These are phyloP conservation scores for Picea sitchensis DNA, from an alignment of 75 land plant genomes.

Conservation along the genomic window DNA sequence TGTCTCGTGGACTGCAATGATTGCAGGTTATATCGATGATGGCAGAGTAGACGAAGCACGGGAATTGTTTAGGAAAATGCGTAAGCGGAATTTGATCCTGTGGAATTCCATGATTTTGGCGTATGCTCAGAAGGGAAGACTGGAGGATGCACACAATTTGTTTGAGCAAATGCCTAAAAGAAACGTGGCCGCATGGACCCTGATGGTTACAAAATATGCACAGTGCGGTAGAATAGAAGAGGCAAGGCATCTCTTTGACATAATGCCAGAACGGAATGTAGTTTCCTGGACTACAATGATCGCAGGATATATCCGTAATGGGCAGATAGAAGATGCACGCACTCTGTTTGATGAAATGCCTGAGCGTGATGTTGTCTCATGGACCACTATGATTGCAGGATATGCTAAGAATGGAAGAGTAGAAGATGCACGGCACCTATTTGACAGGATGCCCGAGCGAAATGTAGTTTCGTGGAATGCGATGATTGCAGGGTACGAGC, in stretches of 20 bases:
- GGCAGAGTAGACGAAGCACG: slow-evolving; percentile 10
- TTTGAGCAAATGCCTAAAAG: slow-evolving; percentile 10
- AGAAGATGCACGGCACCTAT: slow-evolving; percentile 11
- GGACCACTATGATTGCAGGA: slow-evolving; percentile 13
- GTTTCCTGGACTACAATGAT: slow-evolving; percentile 23
- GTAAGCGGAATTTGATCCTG: slow-evolving; percentile 14
- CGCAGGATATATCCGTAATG: not conserved
- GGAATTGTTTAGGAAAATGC: slow-evolving; percentile 13
- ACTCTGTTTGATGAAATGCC: slow-evolving; percentile 20
- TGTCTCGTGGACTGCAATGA: slow-evolving; percentile 11
- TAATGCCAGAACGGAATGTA: slow-evolving; percentile 2
- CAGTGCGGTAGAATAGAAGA: slow-evolving; percentile 6
- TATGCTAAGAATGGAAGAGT: slow-evolving; percentile 15
- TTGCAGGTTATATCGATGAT: slow-evolving; percentile 10
- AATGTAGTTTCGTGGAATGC: slow-evolving; percentile 21
- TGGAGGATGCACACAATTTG: slow-evolving; percentile 5
- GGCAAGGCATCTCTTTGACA: slow-evolving; percentile 11
- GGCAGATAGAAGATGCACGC: slow-evolving; percentile 16
- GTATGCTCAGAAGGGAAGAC: slow-evolving; percentile 3
- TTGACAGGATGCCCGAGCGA: slow-evolving; percentile 8
- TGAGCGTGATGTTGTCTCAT: slow-evolving; percentile 8
- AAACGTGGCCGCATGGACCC: slow-evolving; percentile 5
- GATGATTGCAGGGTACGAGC: slow-evolving; percentile 16
- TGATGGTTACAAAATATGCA: slow-evolving; percentile 1
- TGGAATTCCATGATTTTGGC: slow-evolving; percentile 14